Evolutionary conservation across 345 rosid species (phyloP).

Genomic region (Citrus hindsii): DNA sequence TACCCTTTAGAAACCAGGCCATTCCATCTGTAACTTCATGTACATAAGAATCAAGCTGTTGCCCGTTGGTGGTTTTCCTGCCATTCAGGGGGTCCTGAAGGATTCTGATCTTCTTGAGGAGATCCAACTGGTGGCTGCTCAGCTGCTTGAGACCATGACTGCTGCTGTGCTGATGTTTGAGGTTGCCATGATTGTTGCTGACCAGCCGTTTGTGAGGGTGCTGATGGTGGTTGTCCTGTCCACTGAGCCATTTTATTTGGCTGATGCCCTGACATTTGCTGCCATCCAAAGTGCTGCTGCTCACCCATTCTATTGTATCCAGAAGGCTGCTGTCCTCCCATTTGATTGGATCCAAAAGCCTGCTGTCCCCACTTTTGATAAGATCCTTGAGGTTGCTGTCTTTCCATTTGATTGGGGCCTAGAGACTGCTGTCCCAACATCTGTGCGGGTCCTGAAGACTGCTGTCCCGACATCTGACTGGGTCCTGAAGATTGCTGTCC

Average conservation of each 20-base stretch:
- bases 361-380: conserved; percentile 2
- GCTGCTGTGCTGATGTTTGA: conserved; percentile 28
- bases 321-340: not conserved
- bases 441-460: not conserved
- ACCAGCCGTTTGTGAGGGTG: conserved; percentile 20
- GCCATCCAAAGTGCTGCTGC: conserved; percentile 24
- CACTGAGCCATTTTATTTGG: conserved; percentile 6
- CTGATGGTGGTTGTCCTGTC: conserved; percentile 23
- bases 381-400: conserved; percentile 6
- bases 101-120: conserved; percentile 21
- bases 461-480: not conserved
- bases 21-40: not conserved
- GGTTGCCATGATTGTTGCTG: conserved; percentile 29
- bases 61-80: conserved; percentile 19
- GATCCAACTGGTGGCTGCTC: conserved; percentile 15
- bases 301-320: conserved; percentile 14
- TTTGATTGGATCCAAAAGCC: not conserved
- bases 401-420: not conserved
- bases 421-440: too few species aligned
- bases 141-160: conserved; percentile 4
- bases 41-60: conserved; percentile 11
- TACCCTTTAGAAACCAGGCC: not conserved
- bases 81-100: conserved; percentile 15
- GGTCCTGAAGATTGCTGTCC: conserved; percentile 6
- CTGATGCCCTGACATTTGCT: conserved; percentile 1